Evolutionary conservation across 352 stramenopile genomes (phyloP), one percentile per base, ranked within the genome.

Genomic region (Halophytophthora polymorphica): DNA sequence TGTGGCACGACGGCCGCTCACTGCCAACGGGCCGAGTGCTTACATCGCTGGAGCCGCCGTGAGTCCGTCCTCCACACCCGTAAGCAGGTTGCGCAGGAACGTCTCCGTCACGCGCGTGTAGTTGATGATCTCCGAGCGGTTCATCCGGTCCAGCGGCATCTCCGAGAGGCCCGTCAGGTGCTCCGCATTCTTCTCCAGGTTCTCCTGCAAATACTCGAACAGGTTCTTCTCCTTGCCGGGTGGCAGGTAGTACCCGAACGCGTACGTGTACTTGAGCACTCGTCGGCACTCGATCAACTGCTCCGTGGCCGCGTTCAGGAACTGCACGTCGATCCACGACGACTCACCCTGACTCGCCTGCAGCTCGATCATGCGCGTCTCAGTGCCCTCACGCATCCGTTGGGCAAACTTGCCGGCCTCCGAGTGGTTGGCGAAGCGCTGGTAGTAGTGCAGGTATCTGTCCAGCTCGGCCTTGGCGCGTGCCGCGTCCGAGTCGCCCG

Each of bases 361-460:
- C 13, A 99, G 76, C 42, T 97, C 74, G 21, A 98, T 79, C 96
- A 99, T 99, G 23, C 96, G 75, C 31, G 73, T 67, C 63, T 99
- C 96, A 1, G 96, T 98, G 49, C 93, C 81, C 64, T 98, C 90
- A 25, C 97, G 84, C 78, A 98, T 97, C 54, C 96, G 96, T 51
- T 96, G 82, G 2, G 97, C 97, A 85, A 99, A 99, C 57, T 98
- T 97, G 53, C 98, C 90, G 6, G 93, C 96, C 53, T 97, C 83
- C 11, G 93, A 87, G 73, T 99, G 97, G 46, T 96, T 96, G 43
- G 98, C 95, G 42, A 94, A 99, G 25, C 97, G 93, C 72, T 99
- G 94, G 84, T 99, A 99, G 73, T 99, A 99, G 72, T 99, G 96
- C 40, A 99, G 75, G 75, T 99, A 99, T 35, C 97, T 88, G 71